phyloP scores from a whole-genome alignment of 163 green algal genomes.

The Scenedesmus sp. region DNA sequence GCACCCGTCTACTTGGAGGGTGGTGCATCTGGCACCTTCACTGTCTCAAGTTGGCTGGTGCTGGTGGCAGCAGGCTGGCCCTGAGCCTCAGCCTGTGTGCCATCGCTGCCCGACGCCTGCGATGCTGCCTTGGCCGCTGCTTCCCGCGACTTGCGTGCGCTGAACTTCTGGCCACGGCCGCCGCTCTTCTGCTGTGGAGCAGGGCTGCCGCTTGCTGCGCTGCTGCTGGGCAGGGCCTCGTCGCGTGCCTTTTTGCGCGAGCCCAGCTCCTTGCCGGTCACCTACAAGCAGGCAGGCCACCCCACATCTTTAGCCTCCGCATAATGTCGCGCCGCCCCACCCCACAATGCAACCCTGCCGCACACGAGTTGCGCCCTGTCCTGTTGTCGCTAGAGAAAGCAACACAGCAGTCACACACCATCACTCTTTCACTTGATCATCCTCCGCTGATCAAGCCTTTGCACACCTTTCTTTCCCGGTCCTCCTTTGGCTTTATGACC shows the following conservation, averaged over 20 bases:
- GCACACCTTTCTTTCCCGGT: conserved; percentile 67
- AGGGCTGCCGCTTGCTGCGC: conserved; percentile 33
- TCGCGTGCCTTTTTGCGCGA: conserved; percentile 61
- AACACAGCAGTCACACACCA: background rate
- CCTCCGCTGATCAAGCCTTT: conserved; percentile 5
- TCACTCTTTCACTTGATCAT: background rate
- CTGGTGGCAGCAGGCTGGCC: background rate
- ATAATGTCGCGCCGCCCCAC: too few species aligned
- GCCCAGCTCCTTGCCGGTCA: conserved; percentile 73
- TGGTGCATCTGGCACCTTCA: conserved; percentile 49
- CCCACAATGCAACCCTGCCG: background rate
- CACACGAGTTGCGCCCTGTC: background rate
- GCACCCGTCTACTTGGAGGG: conserved; percentile 39
- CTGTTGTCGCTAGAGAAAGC: background rate
- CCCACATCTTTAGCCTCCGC: background rate
- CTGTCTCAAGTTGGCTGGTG: background rate
- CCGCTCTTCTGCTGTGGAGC: conserved; percentile 45
- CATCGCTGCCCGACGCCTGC: conserved; percentile 16
- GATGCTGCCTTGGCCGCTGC: conserved; percentile 73
- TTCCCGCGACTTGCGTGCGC: conserved; percentile 82
- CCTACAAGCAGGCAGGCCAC: background rate
- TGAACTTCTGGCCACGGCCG: conserved; percentile 81
- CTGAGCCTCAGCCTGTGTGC: background rate
- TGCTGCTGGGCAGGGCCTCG: conserved; percentile 42
- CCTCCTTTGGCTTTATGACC: conserved; percentile 70